Evolutionary conservation across 1,284 basidiomycete species (phyloP).

Genomic region (Filobasidium uniguttulatum): DNA sequence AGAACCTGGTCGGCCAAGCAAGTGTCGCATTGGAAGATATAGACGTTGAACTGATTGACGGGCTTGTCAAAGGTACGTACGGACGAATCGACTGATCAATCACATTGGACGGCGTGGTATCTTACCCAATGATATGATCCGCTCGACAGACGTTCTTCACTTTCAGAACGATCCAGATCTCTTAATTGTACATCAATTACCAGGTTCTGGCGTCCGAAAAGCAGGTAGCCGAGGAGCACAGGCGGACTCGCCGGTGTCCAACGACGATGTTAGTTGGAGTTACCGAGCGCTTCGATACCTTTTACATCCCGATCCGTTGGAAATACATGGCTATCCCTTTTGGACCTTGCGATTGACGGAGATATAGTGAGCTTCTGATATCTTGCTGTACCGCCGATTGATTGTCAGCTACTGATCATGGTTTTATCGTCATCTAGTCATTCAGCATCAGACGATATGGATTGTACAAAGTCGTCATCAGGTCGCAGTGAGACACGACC

Average conservation of each 20-base stretch:
- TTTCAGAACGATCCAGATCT: slow-evolving; percentile 1
- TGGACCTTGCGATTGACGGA: neutral
- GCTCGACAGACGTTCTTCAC: neutral
- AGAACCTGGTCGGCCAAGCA: neutral
- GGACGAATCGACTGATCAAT: neutral
- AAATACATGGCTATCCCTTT: neutral
- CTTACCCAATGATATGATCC: neutral
- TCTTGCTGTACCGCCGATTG: neutral
- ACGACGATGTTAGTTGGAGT: neutral
- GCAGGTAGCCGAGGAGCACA: neutral
- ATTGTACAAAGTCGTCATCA: neutral
- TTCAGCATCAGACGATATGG: neutral
- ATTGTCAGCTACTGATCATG: neutral
- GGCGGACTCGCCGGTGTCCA: neutral
- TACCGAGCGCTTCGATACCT: neutral
- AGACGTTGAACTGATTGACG: neutral
- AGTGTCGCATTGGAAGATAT: neutral
- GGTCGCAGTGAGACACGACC: neutral
- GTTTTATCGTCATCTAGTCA: neutral
- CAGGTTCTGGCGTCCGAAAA: neutral
- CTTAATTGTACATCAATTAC: neutral
- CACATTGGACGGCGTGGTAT: neutral
- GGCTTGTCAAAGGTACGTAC: neutral
- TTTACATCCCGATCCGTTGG: neutral
- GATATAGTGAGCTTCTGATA: neutral